phyloP scores from a whole-genome alignment of 2,329 filamentous ascomycete species.

The Pseudopyricularia javanii region DNA sequence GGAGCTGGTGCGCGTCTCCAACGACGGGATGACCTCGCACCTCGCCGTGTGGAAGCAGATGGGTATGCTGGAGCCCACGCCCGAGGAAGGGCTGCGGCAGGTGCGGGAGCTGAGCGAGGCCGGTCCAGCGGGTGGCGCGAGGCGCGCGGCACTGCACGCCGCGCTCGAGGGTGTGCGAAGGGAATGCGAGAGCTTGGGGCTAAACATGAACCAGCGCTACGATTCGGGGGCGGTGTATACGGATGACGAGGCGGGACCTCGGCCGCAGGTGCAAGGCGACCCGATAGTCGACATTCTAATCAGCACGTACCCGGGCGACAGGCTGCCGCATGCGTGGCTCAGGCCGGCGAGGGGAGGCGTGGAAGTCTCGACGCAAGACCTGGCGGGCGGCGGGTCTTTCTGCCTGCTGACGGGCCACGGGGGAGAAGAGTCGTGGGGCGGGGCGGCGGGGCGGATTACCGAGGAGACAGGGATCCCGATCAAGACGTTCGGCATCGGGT shows the following conservation, averaged over 20 bases:
- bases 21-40: constrained; percentile 43
- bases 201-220: constrained; percentile 49
- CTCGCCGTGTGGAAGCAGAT: constrained; percentile 29
- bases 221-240: constrained; percentile 28
- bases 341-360: constrained; percentile 30
- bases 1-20: constrained; percentile 38
- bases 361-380: constrained; percentile 44
- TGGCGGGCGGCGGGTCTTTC: constrained; percentile 43
- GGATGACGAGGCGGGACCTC: constrained; percentile 22
- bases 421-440: constrained; percentile 35
- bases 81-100: constrained; percentile 22
- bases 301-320: constrained; percentile 44
- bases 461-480: constrained; percentile 30
- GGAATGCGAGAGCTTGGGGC: constrained; percentile 42
- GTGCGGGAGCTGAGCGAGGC: constrained; percentile 26
- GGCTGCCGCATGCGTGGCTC: constrained; percentile 52
- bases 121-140: constrained; percentile 21
- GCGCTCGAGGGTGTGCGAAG: constrained; percentile 27
- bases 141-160: constrained; percentile 25
- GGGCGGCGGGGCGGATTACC: constrained; percentile 27
- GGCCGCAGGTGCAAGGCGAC: constrained; percentile 16
- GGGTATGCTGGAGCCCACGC: constrained; percentile 24
- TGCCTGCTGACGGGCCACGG: constrained; percentile 40
- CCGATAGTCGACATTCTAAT: constrained; percentile 27
- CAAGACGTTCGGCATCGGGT: constrained; percentile 39